phyloP scores from a whole-genome alignment of 2,329 filamentous ascomycete species.

The Penicillium sp. region DNA sequence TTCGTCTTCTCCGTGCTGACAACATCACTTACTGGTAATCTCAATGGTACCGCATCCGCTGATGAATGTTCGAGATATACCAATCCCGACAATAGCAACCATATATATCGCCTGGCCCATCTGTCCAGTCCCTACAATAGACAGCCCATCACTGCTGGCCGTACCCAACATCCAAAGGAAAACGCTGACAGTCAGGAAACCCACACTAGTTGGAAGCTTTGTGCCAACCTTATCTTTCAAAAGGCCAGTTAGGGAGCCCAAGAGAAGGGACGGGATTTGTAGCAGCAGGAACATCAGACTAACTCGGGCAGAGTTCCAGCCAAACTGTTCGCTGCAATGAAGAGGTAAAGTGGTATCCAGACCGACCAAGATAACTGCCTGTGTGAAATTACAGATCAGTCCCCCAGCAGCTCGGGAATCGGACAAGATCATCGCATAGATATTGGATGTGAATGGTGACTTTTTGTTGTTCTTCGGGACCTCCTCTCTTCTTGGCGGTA shows the following conservation, averaged over 20 bases:
- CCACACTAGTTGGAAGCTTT: neutral
- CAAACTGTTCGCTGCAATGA: neutral
- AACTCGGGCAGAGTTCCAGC: neutral
- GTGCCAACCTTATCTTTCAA: neutral
- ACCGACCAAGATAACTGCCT: neutral
- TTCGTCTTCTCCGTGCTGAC: no score
- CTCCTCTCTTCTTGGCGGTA: neutral
- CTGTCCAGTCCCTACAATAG: neutral
- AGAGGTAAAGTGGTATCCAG: neutral
- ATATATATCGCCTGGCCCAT: neutral
- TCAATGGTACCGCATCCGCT: slow-evolving; percentile 1
- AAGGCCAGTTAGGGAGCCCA: neutral
- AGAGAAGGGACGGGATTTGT: neutral
- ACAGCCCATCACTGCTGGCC: neutral
- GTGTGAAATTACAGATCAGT: neutral
- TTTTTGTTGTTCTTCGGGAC: neutral
- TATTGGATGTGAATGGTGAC: neutral
- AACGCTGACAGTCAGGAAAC: neutral
- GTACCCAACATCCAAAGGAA: neutral
- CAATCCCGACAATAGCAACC: neutral
- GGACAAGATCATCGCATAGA: neutral
- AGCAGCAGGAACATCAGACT: neutral
- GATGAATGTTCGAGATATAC: neutral
- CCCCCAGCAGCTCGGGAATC: neutral
- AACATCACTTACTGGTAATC: neutral